These are phyloP conservation scores for Paraphaeosphaeria minitans DNA, from an alignment of 2,329 filamentous ascomycete genomes.

Conservation along the genomic window DNA sequence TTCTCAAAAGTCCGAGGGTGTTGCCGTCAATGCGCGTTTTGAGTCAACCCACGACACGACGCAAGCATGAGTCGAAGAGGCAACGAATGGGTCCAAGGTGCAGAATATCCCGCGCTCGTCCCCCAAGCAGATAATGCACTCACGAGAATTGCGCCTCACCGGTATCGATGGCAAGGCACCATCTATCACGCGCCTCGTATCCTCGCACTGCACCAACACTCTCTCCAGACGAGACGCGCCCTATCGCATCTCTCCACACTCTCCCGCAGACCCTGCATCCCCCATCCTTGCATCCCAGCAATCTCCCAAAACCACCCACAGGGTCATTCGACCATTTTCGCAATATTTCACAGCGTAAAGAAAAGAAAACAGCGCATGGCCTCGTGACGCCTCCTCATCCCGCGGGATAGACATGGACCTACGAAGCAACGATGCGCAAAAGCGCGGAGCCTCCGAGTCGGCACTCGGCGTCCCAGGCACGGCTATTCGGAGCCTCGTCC, in stretches of 20 bases:
- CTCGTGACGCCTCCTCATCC: background rate
- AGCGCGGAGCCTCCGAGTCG: constrained; percentile 7
- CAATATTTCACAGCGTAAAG: constrained; percentile 13
- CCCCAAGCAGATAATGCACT: background rate
- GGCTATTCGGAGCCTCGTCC: background rate
- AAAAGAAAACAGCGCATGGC: background rate
- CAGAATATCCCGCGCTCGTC: background rate
- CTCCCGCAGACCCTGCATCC: constrained; percentile 1
- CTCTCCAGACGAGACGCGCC: background rate
- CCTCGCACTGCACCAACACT: background rate
- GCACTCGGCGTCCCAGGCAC: background rate
- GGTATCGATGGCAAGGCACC: background rate
- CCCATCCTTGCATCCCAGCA: background rate
- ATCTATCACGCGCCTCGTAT: background rate
- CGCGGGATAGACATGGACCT: background rate
- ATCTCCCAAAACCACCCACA: background rate
- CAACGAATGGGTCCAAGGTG: background rate
- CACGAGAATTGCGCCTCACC: background rate
- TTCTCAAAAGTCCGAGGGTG: background rate
- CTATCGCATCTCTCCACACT: constrained; percentile 3
- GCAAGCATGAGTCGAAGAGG: constrained; percentile 2
- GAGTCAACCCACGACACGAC: background rate
- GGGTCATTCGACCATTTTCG: constrained; percentile 2
- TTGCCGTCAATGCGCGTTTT: background rate
- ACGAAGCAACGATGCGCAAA: constrained; percentile 9